Percentiles rank a stretch among this genome's conserved stretches.
Evolutionary conservation across 2,329 filamentous ascomycete genomes (phyloP).

Genomic region (Rutstroemia sp.): DNA sequence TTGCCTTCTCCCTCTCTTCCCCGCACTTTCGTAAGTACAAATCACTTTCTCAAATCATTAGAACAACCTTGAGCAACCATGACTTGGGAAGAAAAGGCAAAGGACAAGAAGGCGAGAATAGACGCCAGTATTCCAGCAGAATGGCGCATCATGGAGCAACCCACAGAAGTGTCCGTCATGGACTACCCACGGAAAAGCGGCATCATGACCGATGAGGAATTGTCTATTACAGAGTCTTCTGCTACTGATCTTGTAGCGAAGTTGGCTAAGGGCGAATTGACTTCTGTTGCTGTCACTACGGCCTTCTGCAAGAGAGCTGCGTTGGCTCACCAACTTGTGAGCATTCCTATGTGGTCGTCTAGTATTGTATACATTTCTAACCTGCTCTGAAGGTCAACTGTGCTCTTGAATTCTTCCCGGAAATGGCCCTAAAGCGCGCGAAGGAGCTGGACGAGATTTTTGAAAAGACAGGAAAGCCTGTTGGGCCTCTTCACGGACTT

Average conservation of each 20-base stretch:
- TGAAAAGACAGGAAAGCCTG: constrained; percentile 32
- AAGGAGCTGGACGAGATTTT: constrained; percentile 38
- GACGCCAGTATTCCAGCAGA: constrained; percentile 46
- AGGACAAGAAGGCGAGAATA: constrained; percentile 29
- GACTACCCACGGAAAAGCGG: constrained; percentile 24
- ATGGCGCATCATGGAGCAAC: constrained; percentile 46
- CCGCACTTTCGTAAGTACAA: too few species aligned
- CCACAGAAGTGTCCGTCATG: constrained; percentile 50
- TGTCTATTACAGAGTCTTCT: constrained; percentile 30
- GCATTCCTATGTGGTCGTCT: not conserved
- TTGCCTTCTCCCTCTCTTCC: too few species aligned
- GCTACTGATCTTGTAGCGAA: constrained; percentile 21
- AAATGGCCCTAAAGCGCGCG: constrained; percentile 38
- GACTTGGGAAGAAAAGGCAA: not conserved
- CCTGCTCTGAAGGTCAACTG: constrained; percentile 26
- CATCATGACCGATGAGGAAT: constrained; percentile 35
- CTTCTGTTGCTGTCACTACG: constrained; percentile 32
- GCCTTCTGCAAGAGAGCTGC: constrained; percentile 44
- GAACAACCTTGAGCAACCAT: too few species aligned
- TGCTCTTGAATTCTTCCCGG: constrained; percentile 41
- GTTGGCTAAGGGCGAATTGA: constrained; percentile 20
- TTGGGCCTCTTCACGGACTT: constrained; percentile 56
- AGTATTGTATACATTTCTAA: not conserved
- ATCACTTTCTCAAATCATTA: too few species aligned
- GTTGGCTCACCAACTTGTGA: constrained; percentile 38